phyloP scores from a whole-genome alignment of 1,284 basidiomycete species.

The Sporisorium sorghi region DNA sequence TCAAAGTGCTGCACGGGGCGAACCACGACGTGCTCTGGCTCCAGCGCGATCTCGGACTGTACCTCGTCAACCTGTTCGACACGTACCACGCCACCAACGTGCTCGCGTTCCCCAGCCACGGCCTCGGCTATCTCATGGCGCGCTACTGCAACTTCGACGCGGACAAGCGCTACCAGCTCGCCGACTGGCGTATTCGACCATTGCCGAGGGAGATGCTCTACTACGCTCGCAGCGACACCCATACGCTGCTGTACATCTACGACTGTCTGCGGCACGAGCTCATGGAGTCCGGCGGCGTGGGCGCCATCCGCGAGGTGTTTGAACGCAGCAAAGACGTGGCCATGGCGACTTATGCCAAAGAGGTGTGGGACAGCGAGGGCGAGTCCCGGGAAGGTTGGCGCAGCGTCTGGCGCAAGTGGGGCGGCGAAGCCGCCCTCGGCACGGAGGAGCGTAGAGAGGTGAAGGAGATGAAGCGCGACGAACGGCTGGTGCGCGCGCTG shows the following conservation, averaged over 20 bases:
- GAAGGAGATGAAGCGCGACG: constrained; percentile 69
- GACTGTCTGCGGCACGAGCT: constrained; percentile 90
- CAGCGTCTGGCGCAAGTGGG: constrained; percentile 65
- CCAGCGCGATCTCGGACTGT: constrained; percentile 93
- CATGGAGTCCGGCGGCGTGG: constrained; percentile 71
- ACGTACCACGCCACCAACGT: constrained; percentile 93
- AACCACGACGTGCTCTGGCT: constrained; percentile 95
- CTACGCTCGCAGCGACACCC: constrained; percentile 95
- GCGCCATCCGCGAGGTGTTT: constrained; percentile 64
- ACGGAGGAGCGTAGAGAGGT: constrained; percentile 44
- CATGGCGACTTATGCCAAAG: constrained; percentile 64
- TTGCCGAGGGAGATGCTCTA: constrained; percentile 87
- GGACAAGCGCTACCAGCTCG: constrained; percentile 94
- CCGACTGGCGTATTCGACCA: constrained; percentile 94
- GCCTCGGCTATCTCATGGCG: constrained; percentile 84
- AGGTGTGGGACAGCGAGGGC: constrained; percentile 63
- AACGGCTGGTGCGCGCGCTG: constrained; percentile 76
- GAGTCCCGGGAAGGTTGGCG: constrained; percentile 64
- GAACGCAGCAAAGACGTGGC: constrained; percentile 59
- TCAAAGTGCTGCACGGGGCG: constrained; percentile 89
- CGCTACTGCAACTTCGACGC: constrained; percentile 91
- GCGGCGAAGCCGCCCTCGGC: constrained; percentile 69
- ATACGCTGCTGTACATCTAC: constrained; percentile 92
- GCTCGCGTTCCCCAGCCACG: constrained; percentile 78
- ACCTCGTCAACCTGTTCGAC: constrained; percentile 94